phyloP scores from a whole-genome alignment of 108 stramenopile genomes.

The Discostella pseudostelligera region DNA sequence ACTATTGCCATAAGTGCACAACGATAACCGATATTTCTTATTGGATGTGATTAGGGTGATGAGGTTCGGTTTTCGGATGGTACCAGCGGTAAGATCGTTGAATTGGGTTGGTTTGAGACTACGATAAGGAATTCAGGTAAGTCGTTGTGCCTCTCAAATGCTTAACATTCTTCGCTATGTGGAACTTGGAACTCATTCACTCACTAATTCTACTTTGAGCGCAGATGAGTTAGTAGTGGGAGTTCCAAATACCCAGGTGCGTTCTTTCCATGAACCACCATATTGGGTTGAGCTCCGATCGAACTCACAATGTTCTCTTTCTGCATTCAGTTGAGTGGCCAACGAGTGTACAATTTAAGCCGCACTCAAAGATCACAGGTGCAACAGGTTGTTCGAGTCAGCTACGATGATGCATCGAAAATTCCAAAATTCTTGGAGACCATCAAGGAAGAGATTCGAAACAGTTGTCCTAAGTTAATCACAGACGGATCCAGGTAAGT shows the following conservation, averaged over 20 bases:
- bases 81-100: conserved; percentile 28
- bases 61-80: conserved; percentile 42
- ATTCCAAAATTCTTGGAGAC: conserved; percentile 50
- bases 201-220: neutral
- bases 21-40: neutral
- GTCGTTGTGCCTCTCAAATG: conserved; percentile 11
- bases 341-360: conserved; percentile 62
- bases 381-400: conserved; percentile 55
- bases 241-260: conserved; percentile 26
- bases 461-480: conserved; percentile 56
- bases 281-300: too few species aligned
- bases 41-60: conserved; percentile 51
- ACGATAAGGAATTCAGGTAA: conserved; percentile 37
- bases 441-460: conserved; percentile 65
- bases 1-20: neutral
- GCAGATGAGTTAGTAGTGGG: conserved; percentile 46
- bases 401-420: conserved; percentile 55
- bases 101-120: conserved; percentile 46
- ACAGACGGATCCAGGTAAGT: conserved; percentile 52
- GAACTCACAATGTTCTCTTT: conserved; percentile 45
- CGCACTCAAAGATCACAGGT: conserved; percentile 61
- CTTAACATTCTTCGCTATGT: neutral
- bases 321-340: conserved; percentile 41
- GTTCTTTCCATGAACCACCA: too few species aligned
- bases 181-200: neutral